Evolutionary conservation across 208 protist genomes (phyloP).

Genomic region (Herpetomonas tarakana): DNA sequence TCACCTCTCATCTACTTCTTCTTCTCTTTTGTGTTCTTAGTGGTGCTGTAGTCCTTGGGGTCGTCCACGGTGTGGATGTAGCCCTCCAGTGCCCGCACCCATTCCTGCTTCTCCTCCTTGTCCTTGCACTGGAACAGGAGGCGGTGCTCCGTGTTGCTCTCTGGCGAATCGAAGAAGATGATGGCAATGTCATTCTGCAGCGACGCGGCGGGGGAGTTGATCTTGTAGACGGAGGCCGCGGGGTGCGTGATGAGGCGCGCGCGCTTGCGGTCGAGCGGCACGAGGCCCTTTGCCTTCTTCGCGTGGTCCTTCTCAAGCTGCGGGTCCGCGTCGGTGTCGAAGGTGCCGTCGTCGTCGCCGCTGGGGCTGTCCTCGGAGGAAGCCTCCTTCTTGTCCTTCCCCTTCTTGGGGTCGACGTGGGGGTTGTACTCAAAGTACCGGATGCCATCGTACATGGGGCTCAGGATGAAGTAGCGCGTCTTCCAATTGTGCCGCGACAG

Average conservation of each 20-base stretch:
- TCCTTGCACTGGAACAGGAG: conserved; percentile 37
- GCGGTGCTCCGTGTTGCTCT: conserved; percentile 30
- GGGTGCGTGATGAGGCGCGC: conserved; percentile 36
- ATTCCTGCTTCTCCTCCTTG: conserved; percentile 21
- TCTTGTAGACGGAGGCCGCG: conserved; percentile 29
- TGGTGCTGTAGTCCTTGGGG: conserved; percentile 30
- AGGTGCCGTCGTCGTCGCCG: conserved; percentile 3
- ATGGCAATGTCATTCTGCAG: conserved; percentile 26
- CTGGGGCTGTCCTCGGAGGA: background rate
- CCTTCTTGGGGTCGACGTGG: background rate
- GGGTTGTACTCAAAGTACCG: conserved; percentile 36
- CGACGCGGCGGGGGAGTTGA: conserved; percentile 19
- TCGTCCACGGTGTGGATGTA: conserved; percentile 42
- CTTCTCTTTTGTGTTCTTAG: conserved; percentile 17
- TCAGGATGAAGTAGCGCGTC: conserved; percentile 38
- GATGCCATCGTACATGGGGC: conserved; percentile 20
- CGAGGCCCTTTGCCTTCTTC: conserved; percentile 28
- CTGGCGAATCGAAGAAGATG: conserved; percentile 30
- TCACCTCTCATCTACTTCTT: no score
- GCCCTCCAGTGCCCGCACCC: conserved; percentile 31
- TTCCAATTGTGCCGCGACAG: conserved; percentile 47
- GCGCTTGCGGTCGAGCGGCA: conserved; percentile 26
- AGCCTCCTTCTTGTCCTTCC: conserved; percentile 10
- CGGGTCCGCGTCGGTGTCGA: conserved; percentile 20
- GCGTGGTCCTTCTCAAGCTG: conserved; percentile 17